Evolutionary conservation across 257 asterid genomes (phyloP), one percentile per base, ranked within the genome.

Genomic region (Plantago elongata): DNA sequence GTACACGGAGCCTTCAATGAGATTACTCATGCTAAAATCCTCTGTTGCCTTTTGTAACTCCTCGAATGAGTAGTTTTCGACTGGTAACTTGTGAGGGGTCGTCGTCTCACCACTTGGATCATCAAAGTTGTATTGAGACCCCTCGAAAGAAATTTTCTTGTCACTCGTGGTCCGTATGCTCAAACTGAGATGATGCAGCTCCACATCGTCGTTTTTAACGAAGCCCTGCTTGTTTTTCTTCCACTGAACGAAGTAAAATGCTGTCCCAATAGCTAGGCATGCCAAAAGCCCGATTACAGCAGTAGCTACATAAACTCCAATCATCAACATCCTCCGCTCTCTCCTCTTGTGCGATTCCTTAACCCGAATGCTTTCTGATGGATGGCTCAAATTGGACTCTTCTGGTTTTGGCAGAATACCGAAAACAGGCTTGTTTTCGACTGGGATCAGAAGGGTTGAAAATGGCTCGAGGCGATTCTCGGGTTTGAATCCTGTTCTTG

Each of bases 61-160:
- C 17, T 90, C 96, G n/a, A 77, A 51, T 12, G 93, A 66, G 82
- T 77, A 90, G 63, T 57, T 80, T 51, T 85, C 95, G 0, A 83
- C 52, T 12, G 78, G 51, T 45, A 47, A 40, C 65, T 81, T 89
- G 66, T 67, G 80, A 0, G 88, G 81, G 4, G 85, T 75, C 7
- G 82, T 66, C 13, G 72, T 52, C 14, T 75, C 81, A 9, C 50
- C 15, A n/a, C 47, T 55, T 22, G 72, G 78, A 37, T 79, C 77
- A 7, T 77, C 85, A n/a, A 78, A 65, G 29, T 81, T 74, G 74
- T 80, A 79, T 5, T 83, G 84, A 16, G 95, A 85, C 12, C 90
- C 95, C 55, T 87, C 96, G 22, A 79, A 90, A 2, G 96, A 90
- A 7, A 85, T 80, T 61, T 90, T 85, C 75, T 90, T 80, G 9